Evolutionary conservation across 2,329 filamentous ascomycete genomes (phyloP).

Genomic region (Rhynchosporium graminicola): DNA sequence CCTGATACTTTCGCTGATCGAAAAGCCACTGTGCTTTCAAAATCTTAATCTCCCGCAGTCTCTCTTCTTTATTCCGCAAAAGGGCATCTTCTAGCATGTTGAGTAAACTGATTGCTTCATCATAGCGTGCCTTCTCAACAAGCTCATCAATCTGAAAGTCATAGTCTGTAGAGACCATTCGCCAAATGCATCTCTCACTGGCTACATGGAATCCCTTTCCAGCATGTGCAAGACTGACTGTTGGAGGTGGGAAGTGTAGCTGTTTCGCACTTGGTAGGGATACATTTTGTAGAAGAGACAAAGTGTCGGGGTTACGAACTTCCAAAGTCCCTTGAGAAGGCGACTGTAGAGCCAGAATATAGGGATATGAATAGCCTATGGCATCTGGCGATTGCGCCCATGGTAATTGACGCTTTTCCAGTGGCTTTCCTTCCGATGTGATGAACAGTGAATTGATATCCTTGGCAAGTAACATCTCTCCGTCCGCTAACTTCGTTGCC

Average conservation of each 20-base stretch:
- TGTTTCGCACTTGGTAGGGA: conserved; percentile 78
- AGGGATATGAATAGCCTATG: conserved; percentile 95
- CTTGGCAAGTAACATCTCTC: conserved; percentile 90
- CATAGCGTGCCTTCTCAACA: conserved; percentile 70
- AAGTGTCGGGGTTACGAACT: conserved; percentile 87
- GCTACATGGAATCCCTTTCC: conserved; percentile 94
- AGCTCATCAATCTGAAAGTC: conserved; percentile 85
- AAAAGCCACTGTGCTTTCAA: conserved; percentile 87
- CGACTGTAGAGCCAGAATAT: conserved; percentile 83
- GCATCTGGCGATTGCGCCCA: conserved; percentile 87
- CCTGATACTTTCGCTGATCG: conserved; percentile 76
- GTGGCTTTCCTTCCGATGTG: conserved; percentile 75
- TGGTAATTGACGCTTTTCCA: conserved; percentile 86
- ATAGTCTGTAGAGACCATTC: conserved; percentile 92
- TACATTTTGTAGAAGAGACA: conserved; percentile 87
- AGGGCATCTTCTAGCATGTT: conserved; percentile 91
- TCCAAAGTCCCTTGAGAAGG: conserved; percentile 83
- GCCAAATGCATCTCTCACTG: conserved; percentile 90
- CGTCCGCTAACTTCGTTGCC: conserved; percentile 77
- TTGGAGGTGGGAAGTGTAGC: conserved; percentile 89
- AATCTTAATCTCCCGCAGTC: conserved; percentile 84
- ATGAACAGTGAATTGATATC: conserved; percentile 96
- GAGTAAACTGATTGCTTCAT: conserved; percentile 89
- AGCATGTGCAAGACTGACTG: conserved; percentile 90
- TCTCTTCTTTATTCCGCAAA: conserved; percentile 76